A percentile compares a stretch with the other conserved stretches of the same genome.
Evolutionary conservation across 2,329 filamentous ascomycete genomes (phyloP).

Genomic region (Sordariomycetes sp.): DNA sequence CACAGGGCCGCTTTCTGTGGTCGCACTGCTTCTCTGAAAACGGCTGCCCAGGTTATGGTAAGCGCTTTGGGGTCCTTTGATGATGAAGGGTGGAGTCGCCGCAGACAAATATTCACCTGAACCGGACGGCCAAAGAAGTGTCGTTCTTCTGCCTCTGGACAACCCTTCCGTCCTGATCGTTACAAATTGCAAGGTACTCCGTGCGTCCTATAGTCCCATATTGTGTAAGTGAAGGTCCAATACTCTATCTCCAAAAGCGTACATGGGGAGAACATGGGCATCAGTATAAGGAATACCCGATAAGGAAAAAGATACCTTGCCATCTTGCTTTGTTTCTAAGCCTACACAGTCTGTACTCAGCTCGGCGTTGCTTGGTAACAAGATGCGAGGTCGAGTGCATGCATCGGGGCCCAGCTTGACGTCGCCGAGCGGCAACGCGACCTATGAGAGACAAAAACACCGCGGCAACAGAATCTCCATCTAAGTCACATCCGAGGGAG

Average conservation of each 20-base stretch:
- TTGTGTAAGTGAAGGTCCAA: background rate
- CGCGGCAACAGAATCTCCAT: background rate
- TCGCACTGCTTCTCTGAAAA: background rate
- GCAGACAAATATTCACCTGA: too few species aligned
- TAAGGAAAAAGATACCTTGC: background rate
- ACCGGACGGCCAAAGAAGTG: too few species aligned
- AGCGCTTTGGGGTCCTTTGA: too few species aligned
- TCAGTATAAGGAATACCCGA: background rate
- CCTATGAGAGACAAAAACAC: background rate
- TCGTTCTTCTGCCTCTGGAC: background rate
- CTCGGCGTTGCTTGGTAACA: background rate
- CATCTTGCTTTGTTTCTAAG: background rate
- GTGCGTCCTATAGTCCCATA: background rate
- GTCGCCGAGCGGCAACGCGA: slow-evolving; percentile 3
- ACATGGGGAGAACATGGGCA: background rate
- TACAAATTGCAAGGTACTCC: background rate
- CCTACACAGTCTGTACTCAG: background rate
- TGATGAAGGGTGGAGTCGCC: too few species aligned
- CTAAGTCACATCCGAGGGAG: background rate
- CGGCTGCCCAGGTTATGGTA: background rate
- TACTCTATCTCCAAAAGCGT: background rate
- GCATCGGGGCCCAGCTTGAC: background rate
- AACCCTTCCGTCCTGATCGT: background rate
- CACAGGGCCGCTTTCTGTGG: background rate
- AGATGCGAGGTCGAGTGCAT: background rate